phyloP scores from a whole-genome alignment of 768 basidiomycete species.

The Royoungia palumana region DNA sequence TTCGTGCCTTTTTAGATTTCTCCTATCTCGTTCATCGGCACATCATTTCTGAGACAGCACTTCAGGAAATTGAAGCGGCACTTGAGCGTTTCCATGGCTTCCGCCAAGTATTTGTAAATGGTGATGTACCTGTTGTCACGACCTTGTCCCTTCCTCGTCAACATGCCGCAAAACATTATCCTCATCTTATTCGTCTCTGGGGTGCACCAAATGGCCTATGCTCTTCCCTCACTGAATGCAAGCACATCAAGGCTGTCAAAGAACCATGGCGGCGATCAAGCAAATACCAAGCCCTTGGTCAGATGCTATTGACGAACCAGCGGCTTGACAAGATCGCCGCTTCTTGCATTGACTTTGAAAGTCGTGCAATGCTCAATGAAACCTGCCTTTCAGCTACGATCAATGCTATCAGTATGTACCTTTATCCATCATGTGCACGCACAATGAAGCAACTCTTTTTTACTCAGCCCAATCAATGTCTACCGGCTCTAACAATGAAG shows the following conservation, averaged over 20 bases:
- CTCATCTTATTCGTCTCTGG: conserved; percentile 19
- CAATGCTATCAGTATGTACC: no score
- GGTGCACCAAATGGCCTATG: conserved; percentile 35
- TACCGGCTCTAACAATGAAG: no score
- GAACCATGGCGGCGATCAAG: conserved; percentile 29
- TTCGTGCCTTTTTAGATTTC: neutral
- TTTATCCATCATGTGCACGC: no score
- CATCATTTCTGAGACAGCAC: neutral
- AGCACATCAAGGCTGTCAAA: conserved; percentile 34
- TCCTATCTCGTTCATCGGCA: neutral
- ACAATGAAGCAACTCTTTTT: no score
- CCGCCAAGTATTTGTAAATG: no score
- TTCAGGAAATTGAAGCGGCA: neutral
- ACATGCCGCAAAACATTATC: conserved; percentile 32
- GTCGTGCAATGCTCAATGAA: no score
- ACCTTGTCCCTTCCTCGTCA: conserved; percentile 29
- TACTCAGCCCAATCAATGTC: no score
- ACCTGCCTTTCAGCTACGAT: no score
- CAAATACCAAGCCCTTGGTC: conserved; percentile 13
- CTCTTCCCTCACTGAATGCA: conserved; percentile 35
- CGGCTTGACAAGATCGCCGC: conserved; percentile 26
- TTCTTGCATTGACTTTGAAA: conserved; percentile 19
- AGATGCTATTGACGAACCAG: conserved; percentile 33
- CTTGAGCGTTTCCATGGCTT: neutral
- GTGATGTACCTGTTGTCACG: neutral